Base-by-base conservation (phyloP, 2,329 filamentous ascomycete genomes). In the Claviceps digitariae region DNA sequence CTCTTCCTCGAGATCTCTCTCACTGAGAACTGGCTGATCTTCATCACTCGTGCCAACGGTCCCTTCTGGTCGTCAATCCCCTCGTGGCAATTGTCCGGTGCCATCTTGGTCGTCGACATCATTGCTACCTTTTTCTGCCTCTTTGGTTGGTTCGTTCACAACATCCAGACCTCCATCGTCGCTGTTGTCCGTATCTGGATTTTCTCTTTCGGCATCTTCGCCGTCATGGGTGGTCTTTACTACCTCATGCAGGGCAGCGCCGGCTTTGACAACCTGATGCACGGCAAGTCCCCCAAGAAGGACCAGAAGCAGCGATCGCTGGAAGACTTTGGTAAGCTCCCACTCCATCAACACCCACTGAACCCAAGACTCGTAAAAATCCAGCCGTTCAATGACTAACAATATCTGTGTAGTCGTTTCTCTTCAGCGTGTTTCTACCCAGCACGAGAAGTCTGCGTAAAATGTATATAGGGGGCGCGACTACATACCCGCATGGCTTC, bases 1-100 rank as follows among this genome's bases (percentile, higher is more conserved):
- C 72, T 95, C 64, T 95, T 95, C 80, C 83, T 95, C 40, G 82
- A 95, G 73, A 87, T 95, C 69, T 88, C 87, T 13, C 80, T 95
- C 52, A 90, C 89, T 56, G 87, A 95, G 78, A 95, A 94, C 75
- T 95, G 90, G 89, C 79, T 95, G 51, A 95, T 95, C 72, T 94
- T 95, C 76, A 91, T 95, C 73, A 95, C 89, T 59, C 88, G 90
- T 77, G 86, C 88, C 72, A 90, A 90, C 71, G 88, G 89, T 64
- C 87, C 88, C 52, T 91, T 94, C 79, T 94, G 88, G 88, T 90
- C 86, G 3, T 90, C 86, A 25, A 80, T 89, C 55, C 89, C 90
- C 56, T 94, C 88, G 56, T 90, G 87, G 86, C 87, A 94, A 71
- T 76, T 95, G 46, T 69, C 76, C 53, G 83, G 83, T 57, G 89